Evolutionary conservation across 2,329 filamentous ascomycete genomes (phyloP), one percentile per base, ranked within the genome.

Genomic region (Aspergillus piperis): DNA sequence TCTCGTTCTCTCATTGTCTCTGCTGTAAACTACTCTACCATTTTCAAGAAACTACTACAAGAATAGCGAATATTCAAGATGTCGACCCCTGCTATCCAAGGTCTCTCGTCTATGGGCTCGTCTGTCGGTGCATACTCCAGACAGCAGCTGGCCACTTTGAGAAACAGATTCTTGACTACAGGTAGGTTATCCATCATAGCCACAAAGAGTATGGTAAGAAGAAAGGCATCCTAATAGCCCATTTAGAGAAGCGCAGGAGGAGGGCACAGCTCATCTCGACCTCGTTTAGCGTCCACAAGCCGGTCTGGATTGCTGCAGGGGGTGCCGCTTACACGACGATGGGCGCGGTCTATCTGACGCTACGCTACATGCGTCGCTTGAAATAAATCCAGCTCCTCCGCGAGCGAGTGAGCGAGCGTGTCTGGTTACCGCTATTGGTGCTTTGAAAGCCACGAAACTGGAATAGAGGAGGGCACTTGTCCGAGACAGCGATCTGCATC

Each of bases 291-390:
- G 66, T 68, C 23, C 73, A 75, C 54, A 66, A 63, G 48, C 73
- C 73, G 4, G 73, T 75, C 50, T 75, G 73, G 72, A 30, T 72
- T 13, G 68, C 72, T 3, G 73, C 70, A 10, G 68, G 58, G 1
- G 72, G 70, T 10, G 72, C 68, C 25, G 62, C 68, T 8, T 75
- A 75, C 61, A 74, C 73, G 8, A 72, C 68, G 4, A 63, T 68
- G 58, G 70, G 65, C 2, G 73, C 72, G 3, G 68, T 73, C 4
- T 73, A 69, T 54, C 64, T 75, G 11, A 73, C 73, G 0, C 67
- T 74, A 58, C 67, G 67, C 44, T 72, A 70, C 47, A 58, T 75
- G 59, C 70, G 67, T 41, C 71, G 61, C 13, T 54, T 72, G 27
- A 61, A 64, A 44, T 64, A 62, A 25, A 59, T 8, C 21, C 30